Conservation (phyloP, 1,284 basidiomycete species). For the Chalciporus sp. region DNA sequence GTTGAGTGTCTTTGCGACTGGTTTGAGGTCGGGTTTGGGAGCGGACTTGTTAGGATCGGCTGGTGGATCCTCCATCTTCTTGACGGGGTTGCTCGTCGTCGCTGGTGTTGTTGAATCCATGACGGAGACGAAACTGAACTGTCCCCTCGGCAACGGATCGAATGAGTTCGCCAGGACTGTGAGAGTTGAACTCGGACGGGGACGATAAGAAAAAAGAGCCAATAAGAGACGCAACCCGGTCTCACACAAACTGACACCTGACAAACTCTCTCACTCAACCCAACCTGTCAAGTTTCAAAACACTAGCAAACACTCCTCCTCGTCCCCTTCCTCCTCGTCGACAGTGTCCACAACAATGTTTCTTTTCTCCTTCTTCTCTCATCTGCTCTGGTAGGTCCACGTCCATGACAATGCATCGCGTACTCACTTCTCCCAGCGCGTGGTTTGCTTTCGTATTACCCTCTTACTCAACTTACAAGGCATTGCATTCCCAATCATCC, state of each 20-base stretch:
- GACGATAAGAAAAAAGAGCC: conserved; percentile 6
- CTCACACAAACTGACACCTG: too few species aligned
- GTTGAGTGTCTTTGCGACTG: conserved; percentile 73
- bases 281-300: not conserved
- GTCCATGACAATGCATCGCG: too few species aligned
- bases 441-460: conserved; percentile 73
- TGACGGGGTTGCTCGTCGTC: conserved; percentile 21
- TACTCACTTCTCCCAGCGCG: conserved; percentile 41
- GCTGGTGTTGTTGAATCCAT: conserved; percentile 11
- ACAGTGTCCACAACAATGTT: conserved; percentile 30
- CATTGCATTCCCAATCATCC: conserved; percentile 58
- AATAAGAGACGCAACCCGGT: too few species aligned
- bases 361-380: not conserved
- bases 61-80: conserved; percentile 48
- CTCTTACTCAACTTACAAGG: conserved; percentile 66
- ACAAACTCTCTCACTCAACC: too few species aligned
- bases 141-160: not conserved
- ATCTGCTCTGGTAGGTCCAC: not conserved
- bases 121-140: conserved; percentile 1
- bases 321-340: conserved; percentile 53
- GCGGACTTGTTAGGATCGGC: conserved; percentile 36
- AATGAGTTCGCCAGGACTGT: not conserved
- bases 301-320: conserved; percentile 7
- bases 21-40: conserved; percentile 64
- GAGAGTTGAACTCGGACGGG: not conserved